Percentiles rank a stretch among this genome's conserved stretches.
phyloP scores from a whole-genome alignment of 1,284 basidiomycete species.

The Ceratobasidium sp. region DNA sequence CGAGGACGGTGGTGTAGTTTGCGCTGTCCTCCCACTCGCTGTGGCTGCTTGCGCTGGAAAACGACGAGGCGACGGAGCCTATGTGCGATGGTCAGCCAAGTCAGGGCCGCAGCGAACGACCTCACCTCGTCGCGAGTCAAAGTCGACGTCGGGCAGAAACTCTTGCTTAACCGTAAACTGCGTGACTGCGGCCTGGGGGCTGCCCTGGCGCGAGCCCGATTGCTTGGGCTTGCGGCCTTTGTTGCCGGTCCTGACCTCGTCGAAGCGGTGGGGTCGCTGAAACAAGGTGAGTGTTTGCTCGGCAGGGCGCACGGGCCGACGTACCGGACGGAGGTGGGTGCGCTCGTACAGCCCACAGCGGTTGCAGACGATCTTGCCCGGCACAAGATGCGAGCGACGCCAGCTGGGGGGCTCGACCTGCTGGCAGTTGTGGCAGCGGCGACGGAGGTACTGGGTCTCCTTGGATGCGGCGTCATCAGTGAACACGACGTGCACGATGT shows the following conservation, averaged over 20 bases:
- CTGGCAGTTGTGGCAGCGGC: slow-evolving; percentile 87
- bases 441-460: slow-evolving; percentile 84
- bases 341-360: slow-evolving; percentile 88
- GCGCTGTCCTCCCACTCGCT: slow-evolving; percentile 36
- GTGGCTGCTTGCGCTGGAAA: slow-evolving; percentile 35
- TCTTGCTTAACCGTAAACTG: slow-evolving; percentile 44
- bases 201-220: slow-evolving; percentile 31
- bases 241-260: slow-evolving; percentile 81
- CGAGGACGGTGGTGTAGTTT: slow-evolving; percentile 34
- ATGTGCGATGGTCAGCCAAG: slow-evolving; percentile 23
- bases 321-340: slow-evolving; percentile 73
- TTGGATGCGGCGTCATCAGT: slow-evolving; percentile 87
- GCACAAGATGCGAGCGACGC: slow-evolving; percentile 84
- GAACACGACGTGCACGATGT: slow-evolving; percentile 77
- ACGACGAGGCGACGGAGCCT: slow-evolving; percentile 39
- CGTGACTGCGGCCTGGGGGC: slow-evolving; percentile 33
- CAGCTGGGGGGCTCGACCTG: slow-evolving; percentile 86
- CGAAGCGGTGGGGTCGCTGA: slow-evolving; percentile 77
- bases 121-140: slow-evolving; percentile 44
- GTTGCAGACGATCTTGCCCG: slow-evolving; percentile 88
- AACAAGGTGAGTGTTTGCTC: not conserved
- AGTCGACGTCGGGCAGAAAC: slow-evolving; percentile 35
- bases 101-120: not conserved
- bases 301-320: not conserved
- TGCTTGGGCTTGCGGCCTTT: slow-evolving; percentile 71